Conservation (phyloP, 1,284 basidiomycete species). For the Erythrobasidium hasegawianum region DNA sequence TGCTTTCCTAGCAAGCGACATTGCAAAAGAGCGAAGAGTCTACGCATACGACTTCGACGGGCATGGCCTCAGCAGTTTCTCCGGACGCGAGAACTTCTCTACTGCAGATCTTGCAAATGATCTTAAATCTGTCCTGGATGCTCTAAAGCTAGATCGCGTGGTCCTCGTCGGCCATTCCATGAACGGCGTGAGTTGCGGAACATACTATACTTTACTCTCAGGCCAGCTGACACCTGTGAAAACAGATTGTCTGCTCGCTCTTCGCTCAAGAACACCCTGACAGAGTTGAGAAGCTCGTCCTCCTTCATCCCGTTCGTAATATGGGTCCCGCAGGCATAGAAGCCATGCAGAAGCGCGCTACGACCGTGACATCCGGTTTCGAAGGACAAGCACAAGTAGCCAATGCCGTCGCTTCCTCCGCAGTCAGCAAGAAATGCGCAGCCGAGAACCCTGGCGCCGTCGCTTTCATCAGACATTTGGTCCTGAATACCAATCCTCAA, state of each 20-base stretch:
- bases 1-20: slow-evolving; percentile 23
- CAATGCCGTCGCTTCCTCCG: slow-evolving; percentile 39
- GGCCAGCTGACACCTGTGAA: no score
- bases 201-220: neutral
- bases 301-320: slow-evolving; percentile 44
- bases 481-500: slow-evolving; percentile 40
- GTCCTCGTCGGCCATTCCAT: slow-evolving; percentile 46
- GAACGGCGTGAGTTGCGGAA: slow-evolving; percentile 40
- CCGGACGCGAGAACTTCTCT: slow-evolving; percentile 31
- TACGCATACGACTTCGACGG: slow-evolving; percentile 44
- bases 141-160: slow-evolving; percentile 34
- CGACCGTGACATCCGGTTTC: slow-evolving; percentile 33
- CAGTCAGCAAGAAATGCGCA: slow-evolving; percentile 38
- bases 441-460: slow-evolving; percentile 35
- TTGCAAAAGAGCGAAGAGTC: slow-evolving; percentile 36
- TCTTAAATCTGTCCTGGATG: slow-evolving; percentile 39
- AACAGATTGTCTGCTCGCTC: slow-evolving; percentile 41
- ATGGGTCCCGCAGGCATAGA: slow-evolving; percentile 38
- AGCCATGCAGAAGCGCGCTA: slow-evolving; percentile 41
- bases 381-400: slow-evolving; percentile 41
- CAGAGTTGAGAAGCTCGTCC: slow-evolving; percentile 42
- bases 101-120: slow-evolving; percentile 38
- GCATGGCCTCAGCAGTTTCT: slow-evolving; percentile 40
- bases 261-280: slow-evolving; percentile 40
- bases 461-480: slow-evolving; percentile 43